Percentiles rank a stretch among this genome's conserved stretches.
phyloP scores from a whole-genome alignment of 306 rosid species.

The Alnus rubra region DNA sequence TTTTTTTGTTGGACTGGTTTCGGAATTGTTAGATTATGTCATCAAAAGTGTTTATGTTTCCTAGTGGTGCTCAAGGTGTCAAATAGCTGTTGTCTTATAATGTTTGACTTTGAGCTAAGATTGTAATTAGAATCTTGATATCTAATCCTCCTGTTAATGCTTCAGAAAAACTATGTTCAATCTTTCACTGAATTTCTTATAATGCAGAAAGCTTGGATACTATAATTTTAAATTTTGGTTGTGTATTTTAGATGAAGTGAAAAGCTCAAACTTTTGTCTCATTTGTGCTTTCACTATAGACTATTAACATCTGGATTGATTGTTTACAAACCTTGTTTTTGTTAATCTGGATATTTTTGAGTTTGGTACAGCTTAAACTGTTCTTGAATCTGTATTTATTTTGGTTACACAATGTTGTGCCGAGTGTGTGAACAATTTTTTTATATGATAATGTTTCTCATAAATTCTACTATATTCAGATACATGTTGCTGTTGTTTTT shows the following conservation, averaged over 20 bases:
- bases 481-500: background rate
- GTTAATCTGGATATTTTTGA: background rate
- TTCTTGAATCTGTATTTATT: background rate
- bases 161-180: background rate
- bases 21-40: conserved; percentile 30
- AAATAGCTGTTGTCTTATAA: conserved; percentile 23
- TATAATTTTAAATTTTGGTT: conserved; percentile 8
- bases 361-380: background rate
- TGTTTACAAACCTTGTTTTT: background rate
- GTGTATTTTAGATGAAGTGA: conserved; percentile 6
- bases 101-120: conserved; percentile 9
- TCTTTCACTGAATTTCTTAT: conserved; percentile 16
- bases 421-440: no score
- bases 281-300: background rate
- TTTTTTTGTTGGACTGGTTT: conserved; percentile 17
- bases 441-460: background rate
- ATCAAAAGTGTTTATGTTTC: conserved; percentile 30
- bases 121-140: conserved; percentile 34
- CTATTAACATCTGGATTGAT: background rate
- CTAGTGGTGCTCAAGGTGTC: conserved; percentile 35
- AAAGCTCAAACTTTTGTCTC: background rate
- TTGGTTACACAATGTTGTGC: background rate
- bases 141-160: conserved; percentile 24
- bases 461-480: background rate
- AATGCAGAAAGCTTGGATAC: conserved; percentile 14